These are phyloP conservation scores for Tetraselmis striata DNA, from an alignment of 139 green algal species.

Conservation along the genomic window DNA sequence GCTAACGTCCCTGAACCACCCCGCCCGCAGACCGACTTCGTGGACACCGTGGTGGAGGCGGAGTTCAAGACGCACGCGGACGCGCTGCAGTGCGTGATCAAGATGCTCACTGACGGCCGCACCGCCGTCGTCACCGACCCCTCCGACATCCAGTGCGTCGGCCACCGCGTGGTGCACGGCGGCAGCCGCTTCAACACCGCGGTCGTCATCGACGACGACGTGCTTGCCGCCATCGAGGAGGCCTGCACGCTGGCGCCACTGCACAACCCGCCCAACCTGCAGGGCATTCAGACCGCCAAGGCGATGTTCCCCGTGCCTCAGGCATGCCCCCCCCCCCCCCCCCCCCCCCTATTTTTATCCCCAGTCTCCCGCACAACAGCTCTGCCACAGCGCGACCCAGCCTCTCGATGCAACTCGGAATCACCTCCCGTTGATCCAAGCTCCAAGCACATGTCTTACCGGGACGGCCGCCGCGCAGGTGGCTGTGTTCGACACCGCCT, in stretches of 20 bases:
- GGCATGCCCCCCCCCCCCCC: background rate
- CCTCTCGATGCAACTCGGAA: no score
- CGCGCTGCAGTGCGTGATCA: slow-evolving; percentile 1
- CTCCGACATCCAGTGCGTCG: slow-evolving; percentile 27
- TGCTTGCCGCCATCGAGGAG: slow-evolving; percentile 48
- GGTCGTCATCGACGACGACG: slow-evolving; percentile 40
- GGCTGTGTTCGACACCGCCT: slow-evolving; percentile 91
- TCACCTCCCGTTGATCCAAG: no score
- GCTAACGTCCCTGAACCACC: no score
- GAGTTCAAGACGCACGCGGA: background rate
- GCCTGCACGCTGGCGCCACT: slow-evolving; percentile 69
- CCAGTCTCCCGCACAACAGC: no score
- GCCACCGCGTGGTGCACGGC: slow-evolving; percentile 78
- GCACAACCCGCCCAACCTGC: slow-evolving; percentile 76
- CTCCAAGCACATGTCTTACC: no score
- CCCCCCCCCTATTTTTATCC: no score
- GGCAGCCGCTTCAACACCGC: slow-evolving; percentile 42
- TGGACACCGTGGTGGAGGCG: background rate
- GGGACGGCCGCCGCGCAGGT: slow-evolving; percentile 66
- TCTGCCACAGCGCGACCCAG: no score
- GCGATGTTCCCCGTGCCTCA: slow-evolving; percentile 36
- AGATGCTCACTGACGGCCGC: slow-evolving; percentile 4
- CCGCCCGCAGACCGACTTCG: background rate
- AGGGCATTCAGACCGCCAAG: slow-evolving; percentile 55
- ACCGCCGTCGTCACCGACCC: background rate